These are phyloP conservation scores for Leishmania lainsoni DNA, from an alignment of 208 protist genomes.

Conservation along the genomic window DNA sequence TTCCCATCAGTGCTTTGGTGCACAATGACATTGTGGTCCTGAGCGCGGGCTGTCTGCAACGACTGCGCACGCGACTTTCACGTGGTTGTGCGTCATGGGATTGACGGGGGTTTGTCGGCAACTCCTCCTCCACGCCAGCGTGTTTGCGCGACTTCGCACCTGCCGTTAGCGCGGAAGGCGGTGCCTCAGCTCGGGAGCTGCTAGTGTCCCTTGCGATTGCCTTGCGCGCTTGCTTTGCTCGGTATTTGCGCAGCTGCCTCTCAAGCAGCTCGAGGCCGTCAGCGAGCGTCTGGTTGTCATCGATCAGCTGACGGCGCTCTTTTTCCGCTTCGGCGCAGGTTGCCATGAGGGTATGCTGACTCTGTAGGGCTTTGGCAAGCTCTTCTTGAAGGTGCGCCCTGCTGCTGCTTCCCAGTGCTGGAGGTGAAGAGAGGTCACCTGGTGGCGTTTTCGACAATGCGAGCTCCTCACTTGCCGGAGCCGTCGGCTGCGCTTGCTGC, in stretches of 20 bases:
- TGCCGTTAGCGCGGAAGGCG: neutral
- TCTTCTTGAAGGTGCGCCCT: conserved; percentile 14
- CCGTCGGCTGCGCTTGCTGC: neutral
- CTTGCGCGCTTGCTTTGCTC: neutral
- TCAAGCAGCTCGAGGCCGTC: conserved; percentile 34
- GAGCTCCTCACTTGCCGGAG: neutral
- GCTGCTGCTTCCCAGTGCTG: conserved; percentile 4
- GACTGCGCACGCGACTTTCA: conserved; percentile 14
- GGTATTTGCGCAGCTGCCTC: conserved; percentile 23
- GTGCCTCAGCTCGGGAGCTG: neutral
- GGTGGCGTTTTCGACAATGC: neutral
- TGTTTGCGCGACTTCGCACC: neutral
- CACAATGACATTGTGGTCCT: neutral
- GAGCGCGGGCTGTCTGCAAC: conserved; percentile 2
- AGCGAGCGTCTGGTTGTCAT: conserved; percentile 43
- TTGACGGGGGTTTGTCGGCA: neutral
- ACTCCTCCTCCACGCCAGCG: neutral
- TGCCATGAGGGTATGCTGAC: conserved; percentile 28
- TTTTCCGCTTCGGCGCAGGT: conserved; percentile 22
- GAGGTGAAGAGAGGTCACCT: neutral
- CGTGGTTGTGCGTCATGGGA: neutral
- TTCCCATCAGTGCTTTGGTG: neutral
- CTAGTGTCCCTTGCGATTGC: neutral
- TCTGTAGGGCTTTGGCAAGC: conserved; percentile 30
- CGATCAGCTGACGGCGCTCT: conserved; percentile 28